Percentiles rank a stretch among this genome's conserved stretches.
Evolutionary conservation across 345 rosid genomes (phyloP).

Genomic region (Gossypium stocksii): DNA sequence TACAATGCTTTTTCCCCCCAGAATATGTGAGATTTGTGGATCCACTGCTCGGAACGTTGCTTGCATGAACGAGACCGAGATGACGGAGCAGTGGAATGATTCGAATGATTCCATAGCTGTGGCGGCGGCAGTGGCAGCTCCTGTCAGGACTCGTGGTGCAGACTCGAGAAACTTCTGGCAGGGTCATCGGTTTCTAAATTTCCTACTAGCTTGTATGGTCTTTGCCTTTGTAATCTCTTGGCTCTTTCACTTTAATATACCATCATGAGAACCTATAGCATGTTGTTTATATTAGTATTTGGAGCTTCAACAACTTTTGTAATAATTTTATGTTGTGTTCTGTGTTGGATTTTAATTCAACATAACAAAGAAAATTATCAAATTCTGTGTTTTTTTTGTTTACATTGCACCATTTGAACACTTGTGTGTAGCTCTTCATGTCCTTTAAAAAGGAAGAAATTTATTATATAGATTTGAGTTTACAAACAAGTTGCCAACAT

Average conservation of each 20-base stretch:
- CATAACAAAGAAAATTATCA: neutral
- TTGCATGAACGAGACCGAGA: conserved; percentile 43
- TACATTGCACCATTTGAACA: neutral
- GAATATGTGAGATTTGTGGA: conserved; percentile 94
- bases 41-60: conserved; percentile 64
- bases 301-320: neutral
- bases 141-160: conserved; percentile 22
- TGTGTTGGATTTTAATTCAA: neutral
- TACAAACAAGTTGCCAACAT: neutral
- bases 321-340: neutral
- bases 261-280: conserved; percentile 29
- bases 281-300: neutral
- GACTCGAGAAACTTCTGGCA: conserved; percentile 66
- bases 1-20: conserved; percentile 15
- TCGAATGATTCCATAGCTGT: conserved; percentile 27
- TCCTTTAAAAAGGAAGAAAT: too few relatives aligned
- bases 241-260: conserved; percentile 90
- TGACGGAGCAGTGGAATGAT: conserved; percentile 43
- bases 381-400: neutral
- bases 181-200: conserved; percentile 81
- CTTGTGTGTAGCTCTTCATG: too few relatives aligned
- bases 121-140: conserved; percentile 21
- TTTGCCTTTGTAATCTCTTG: conserved; percentile 95
- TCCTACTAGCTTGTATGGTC: conserved; percentile 87
- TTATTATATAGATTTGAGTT: neutral